phyloP scores from a whole-genome alignment of 2,329 filamentous ascomycete species.

The Tolypocladium ovalisporum region DNA sequence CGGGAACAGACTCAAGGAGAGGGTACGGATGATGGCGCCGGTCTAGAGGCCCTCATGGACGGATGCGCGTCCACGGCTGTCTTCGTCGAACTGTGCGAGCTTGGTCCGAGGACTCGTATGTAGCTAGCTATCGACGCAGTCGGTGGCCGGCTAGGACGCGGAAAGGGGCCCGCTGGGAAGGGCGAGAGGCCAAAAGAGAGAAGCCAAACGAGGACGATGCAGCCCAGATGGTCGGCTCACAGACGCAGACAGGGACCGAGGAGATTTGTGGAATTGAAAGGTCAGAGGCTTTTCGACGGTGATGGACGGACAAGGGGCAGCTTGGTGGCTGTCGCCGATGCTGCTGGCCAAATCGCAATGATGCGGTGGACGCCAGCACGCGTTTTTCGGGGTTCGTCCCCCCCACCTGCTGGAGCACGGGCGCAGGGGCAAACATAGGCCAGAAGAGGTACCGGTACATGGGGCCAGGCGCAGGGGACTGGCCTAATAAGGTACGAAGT shows the following conservation, averaged over 20 bases:
- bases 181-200: not conserved
- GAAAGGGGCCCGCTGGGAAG: not conserved
- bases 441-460: not conserved
- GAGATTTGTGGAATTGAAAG: not conserved
- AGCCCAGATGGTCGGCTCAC: not conserved
- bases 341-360: not conserved
- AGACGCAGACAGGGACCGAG: not conserved
- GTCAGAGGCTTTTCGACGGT: not conserved
- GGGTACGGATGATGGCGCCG: slow-evolving; percentile 1
- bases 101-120: not conserved
- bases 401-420: not conserved
- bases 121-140: not conserved
- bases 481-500: too few species aligned
- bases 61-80: slow-evolving; percentile 7
- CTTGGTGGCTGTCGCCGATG: slow-evolving; percentile 2
- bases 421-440: not conserved
- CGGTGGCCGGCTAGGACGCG: not conserved
- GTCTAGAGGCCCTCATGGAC: slow-evolving; percentile 19
- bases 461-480: not conserved
- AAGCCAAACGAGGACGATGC: not conserved
- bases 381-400: slow-evolving; percentile 11
- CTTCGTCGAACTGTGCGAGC: not conserved
- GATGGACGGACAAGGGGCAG: slow-evolving; percentile 8
- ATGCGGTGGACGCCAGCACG: slow-evolving; percentile 16
- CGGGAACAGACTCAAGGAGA: slow-evolving; percentile 1